These are phyloP conservation scores for Sapria himalayana DNA, from an alignment of 345 rosid species.

Conservation along the genomic window DNA sequence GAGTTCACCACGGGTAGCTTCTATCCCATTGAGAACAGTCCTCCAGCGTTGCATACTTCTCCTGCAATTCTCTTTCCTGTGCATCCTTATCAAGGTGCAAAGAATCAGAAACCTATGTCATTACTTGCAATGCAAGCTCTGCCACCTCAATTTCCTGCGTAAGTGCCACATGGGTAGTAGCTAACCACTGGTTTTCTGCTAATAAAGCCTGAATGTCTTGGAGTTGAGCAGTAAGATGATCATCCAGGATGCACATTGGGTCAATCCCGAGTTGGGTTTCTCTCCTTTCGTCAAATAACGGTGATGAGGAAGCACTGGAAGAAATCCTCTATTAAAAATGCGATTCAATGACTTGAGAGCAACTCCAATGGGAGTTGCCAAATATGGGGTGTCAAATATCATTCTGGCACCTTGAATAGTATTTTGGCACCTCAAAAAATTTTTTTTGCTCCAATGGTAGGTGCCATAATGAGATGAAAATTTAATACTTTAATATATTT, in stretches of 20 bases:
- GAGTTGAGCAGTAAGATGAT: conserved; percentile 52
- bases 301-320: conserved; percentile 31
- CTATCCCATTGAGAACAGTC: conserved; percentile 49
- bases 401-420: no score
- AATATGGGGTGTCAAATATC: no score
- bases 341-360: no score
- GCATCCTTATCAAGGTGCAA: conserved; percentile 53
- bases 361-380: no score
- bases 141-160: conserved; percentile 84
- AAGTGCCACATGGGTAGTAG: conserved; percentile 80
- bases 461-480: no score
- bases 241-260: conserved; percentile 68
- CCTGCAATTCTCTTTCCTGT: conserved; percentile 74
- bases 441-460: no score
- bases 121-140: conserved; percentile 55
- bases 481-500: no score
- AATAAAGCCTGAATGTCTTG: conserved; percentile 78
- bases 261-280: conserved; percentile 38
- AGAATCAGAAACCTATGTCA: conserved; percentile 40
- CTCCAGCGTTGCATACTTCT: conserved; percentile 43
- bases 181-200: conserved; percentile 69
- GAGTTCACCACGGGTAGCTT: conserved; percentile 41
- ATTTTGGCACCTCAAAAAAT: no score
- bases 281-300: conserved; percentile 39
- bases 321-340: conserved; percentile 34